Conservation (phyloP, 768 basidiomycete species). For the Phylloporus scabripes region DNA sequence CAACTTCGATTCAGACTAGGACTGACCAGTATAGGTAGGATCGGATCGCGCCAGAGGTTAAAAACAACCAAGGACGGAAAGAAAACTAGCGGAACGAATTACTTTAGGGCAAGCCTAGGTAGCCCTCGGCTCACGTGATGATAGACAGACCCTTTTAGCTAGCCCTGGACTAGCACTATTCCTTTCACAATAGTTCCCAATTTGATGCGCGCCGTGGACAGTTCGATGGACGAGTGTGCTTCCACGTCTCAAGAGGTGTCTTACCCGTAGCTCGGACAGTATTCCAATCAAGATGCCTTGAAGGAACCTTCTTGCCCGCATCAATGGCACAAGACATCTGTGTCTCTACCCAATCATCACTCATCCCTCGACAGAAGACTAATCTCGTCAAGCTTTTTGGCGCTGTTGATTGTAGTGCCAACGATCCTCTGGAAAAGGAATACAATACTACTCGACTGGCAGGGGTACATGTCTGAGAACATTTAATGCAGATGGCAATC, state of each 20-base stretch:
- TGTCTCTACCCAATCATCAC: neutral
- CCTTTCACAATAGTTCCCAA: slow-evolving; percentile 1
- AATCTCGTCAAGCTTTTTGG: slow-evolving; percentile 32
- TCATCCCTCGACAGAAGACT: slow-evolving; percentile 26
- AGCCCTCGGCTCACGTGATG: too few relatives aligned
- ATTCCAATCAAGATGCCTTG: neutral
- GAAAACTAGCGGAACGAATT: too few relatives aligned
- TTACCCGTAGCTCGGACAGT: slow-evolving; percentile 5
- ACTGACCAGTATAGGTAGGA: too few relatives aligned
- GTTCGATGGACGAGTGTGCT: slow-evolving; percentile 1
- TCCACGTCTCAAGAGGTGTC: slow-evolving; percentile 4
- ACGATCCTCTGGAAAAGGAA: slow-evolving; percentile 16
- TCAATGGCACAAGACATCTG: slow-evolving; percentile 14
- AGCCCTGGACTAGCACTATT: too few relatives aligned
- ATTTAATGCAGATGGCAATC: slow-evolving; percentile 14
- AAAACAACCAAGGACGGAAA: too few relatives aligned
- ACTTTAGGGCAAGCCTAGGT: too few relatives aligned
- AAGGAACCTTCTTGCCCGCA: slow-evolving; percentile 16
- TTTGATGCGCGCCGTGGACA: neutral
- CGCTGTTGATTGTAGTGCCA: slow-evolving; percentile 17
- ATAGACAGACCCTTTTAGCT: too few relatives aligned
- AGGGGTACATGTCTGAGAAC: slow-evolving; percentile 31
- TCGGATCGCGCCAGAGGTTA: too few relatives aligned
- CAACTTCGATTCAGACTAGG: too few relatives aligned
- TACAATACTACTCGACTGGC: slow-evolving; percentile 33